Evolutionary conservation across 768 basidiomycete genomes (phyloP), one percentile per base, ranked within the genome.

Genomic region (Artomyces pyxidatus): DNA sequence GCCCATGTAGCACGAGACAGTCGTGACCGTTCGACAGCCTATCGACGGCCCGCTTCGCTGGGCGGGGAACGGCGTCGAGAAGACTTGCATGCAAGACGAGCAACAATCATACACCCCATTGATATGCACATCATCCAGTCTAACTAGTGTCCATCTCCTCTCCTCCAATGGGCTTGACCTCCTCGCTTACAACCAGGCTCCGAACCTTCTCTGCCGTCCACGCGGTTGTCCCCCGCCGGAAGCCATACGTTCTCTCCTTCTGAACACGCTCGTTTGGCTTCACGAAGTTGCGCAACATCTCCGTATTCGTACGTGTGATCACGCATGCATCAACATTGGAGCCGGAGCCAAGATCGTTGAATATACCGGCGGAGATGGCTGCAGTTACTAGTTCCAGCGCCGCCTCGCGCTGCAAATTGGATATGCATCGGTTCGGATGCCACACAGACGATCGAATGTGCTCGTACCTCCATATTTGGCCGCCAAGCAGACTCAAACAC

Each of bases 321-420:
- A 98, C 78, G 65, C 94, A 95, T 1, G 93, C 95, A 65, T 99
- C 96, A 59, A 98, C 80, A 64, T 99, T 98, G n/a, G 90, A 93
- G 37, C 96, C 96, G 1, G 95, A 97, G 3, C 96, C 96, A 28
- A 98, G 80, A 72, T 99, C 96, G 71, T 99, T 98, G 79, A 96
- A 98, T 63, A 99, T 94, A 77, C 96, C 96, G 2, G 91, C 88
- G 21, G 86, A 82, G 59, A 99, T 83, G 40, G 96, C 94, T 32
- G 80, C 75, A 49, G 85, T 80, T 30, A 97, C 93, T 17, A 98
- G 74, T 6, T 72, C 70, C 42, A 98, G 77, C 3, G 92, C 95
- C 22, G 86, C 84, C 37, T 80, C 77, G 35, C 88, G 78, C 88
- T 94, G 65, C 30, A 47, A 0, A 44, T 48, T 46, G 48, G 39